Base-by-base conservation (phyloP, 352 stramenopile species). In the Thraustochytrium sp. region DNA sequence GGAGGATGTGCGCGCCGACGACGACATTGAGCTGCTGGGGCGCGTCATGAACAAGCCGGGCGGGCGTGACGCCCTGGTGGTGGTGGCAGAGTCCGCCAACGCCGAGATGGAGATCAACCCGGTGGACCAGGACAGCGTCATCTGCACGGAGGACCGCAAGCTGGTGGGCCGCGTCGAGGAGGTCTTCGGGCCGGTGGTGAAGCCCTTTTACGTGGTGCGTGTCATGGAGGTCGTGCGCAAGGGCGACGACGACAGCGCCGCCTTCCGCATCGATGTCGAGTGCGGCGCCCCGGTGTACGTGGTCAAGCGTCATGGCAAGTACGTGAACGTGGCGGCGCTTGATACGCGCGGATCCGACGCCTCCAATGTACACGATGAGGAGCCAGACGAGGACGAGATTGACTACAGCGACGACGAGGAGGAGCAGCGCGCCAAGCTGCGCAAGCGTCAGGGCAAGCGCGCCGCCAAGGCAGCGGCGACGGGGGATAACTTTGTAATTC, bases 391-490 rank as follows among this genome's bases (percentile, higher is more conserved):
- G 34, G 68, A 80, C 31, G 68, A 80, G 53, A 36, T 68, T 13
- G 68, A 80, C 18, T 80, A 80, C 34, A 80, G 68, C 26, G 68
- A 80, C 34, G 68, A 80, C 68, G 68, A 80, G 49, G 48, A 80
- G 37, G 68, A 80, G 53, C 23, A 29, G 31, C 18, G 23, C 34
- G 68, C 68, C 48, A 80, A 55, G 34, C 49, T 37, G 46, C 42
- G 65, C 13, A 11, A 26, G 21, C 65, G 65, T 21, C 65, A 1
- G 23, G 65, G n/a, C 21, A 44, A 29, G n/a, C n/a, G n/a, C n/a
- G 62, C 8, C 65, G 62, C 5, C 8, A 74, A 54, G 42, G 62
- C 21, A 5, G 36, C 1, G 38, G 65, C 13, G 31, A 18, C 18
- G 16, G 42, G 40, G 61, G 16, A 73, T 16, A 77, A 11, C 23